Evolutionary conservation across 2,329 filamentous ascomycete genomes (phyloP).

Genomic region (Verticillium nubilum): DNA sequence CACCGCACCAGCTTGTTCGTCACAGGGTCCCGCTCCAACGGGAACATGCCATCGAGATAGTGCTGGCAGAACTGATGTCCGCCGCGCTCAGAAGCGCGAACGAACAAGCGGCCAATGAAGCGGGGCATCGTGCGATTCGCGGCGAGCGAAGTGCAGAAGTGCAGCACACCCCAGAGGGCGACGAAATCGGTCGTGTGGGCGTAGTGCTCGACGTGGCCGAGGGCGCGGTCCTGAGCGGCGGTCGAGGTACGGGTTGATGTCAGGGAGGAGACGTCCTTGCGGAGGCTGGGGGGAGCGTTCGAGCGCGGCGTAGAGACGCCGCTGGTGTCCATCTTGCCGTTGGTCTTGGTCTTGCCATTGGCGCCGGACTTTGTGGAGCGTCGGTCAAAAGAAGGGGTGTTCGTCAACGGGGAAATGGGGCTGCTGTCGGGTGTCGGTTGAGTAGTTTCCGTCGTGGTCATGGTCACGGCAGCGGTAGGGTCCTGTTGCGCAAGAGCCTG

Average conservation of each 20-base stretch:
- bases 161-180: constrained; percentile 66
- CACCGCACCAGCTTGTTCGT: constrained; percentile 36
- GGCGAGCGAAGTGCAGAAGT: constrained; percentile 39
- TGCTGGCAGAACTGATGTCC: constrained; percentile 56
- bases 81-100: constrained; percentile 28
- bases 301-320: not conserved
- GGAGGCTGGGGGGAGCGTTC: constrained; percentile 2
- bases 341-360: not conserved
- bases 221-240: constrained; percentile 41
- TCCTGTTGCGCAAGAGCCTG: constrained; percentile 38
- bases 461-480: constrained; percentile 15
- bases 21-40: constrained; percentile 35
- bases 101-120: constrained; percentile 58
- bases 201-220: constrained; percentile 76
- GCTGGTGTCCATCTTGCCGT: constrained; percentile 1
- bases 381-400: not conserved
- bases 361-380: not conserved
- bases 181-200: constrained; percentile 71
- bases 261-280: constrained; percentile 18
- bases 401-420: constrained; percentile 8
- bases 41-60: constrained; percentile 58
- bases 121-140: constrained; percentile 44
- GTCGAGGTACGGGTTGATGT: constrained; percentile 28
- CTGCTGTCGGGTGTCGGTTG: not conserved
- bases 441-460: constrained; percentile 6